Conservation (phyloP, 306 rosid genomes). For the Pyrus pyrifolia region DNA sequence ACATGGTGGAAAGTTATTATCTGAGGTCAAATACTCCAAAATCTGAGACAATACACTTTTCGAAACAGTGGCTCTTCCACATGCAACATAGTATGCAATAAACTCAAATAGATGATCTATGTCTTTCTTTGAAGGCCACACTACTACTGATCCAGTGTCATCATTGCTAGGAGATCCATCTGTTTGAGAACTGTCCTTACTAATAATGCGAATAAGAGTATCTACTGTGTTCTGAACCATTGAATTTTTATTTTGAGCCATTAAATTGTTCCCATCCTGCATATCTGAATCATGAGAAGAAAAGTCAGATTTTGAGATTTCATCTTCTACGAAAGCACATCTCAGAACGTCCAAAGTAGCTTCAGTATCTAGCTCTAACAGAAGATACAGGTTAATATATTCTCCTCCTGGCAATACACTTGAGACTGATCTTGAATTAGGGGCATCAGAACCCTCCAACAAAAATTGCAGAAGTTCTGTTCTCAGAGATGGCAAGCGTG, state of each 20-base stretch:
- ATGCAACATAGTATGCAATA: slow-evolving; percentile 72
- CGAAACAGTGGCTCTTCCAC: slow-evolving; percentile 63
- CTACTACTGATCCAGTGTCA: slow-evolving; percentile 30
- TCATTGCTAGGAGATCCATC: slow-evolving; percentile 35
- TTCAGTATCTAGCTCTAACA: slow-evolving; percentile 71
- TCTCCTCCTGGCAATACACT: slow-evolving; percentile 24
- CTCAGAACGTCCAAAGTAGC: slow-evolving; percentile 77
- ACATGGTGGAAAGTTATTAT: slow-evolving; percentile 30
- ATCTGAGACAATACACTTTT: slow-evolving; percentile 58
- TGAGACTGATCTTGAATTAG: slow-evolving; percentile 40
- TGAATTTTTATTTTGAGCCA: slow-evolving; percentile 30
- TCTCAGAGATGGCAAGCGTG: slow-evolving; percentile 74
- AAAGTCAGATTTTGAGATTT: slow-evolving; percentile 30
- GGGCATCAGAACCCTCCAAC: slow-evolving; percentile 45
- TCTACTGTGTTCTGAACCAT: slow-evolving; percentile 70
- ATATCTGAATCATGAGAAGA: slow-evolving; percentile 34
- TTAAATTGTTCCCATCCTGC: slow-evolving; percentile 24
- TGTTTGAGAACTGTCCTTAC: slow-evolving; percentile 33
- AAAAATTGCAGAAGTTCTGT: slow-evolving; percentile 71
- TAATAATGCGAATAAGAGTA: slow-evolving; percentile 56
- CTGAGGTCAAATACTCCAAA: slow-evolving; percentile 66
- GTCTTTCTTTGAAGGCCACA: slow-evolving; percentile 68
- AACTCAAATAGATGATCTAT: slow-evolving; percentile 64
- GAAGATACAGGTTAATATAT: slow-evolving; percentile 56
- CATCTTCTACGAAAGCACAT: slow-evolving; percentile 61